Base-by-base conservation (phyloP, 202 grass and related monocot species). In the Bolboschoenoplectus hybrid region DNA sequence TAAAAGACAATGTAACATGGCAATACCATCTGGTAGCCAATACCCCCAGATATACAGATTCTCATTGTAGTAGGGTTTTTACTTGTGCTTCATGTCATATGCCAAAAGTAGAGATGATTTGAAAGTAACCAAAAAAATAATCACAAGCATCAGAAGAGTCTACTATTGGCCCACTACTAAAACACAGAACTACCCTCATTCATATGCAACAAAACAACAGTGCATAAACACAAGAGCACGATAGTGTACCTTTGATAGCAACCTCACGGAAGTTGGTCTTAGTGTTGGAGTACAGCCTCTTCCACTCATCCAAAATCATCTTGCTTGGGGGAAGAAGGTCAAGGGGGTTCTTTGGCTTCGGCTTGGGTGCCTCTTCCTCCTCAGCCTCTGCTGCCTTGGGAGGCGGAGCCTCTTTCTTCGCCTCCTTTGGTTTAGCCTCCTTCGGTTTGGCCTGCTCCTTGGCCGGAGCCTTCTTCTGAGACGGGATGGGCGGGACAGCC, bases 241-340 rank as follows among this genome's bases (percentile, higher is more conserved):
- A 51, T 68, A 82, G 11, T 16, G 5, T 87, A 97, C 94, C 92
- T 92, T 97, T 97, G 57, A 97, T 94, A 71, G 94, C 92, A 86
- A 97, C 88, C 86, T 97, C 94, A 1, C 82, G 92, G 85, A 94
- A 97, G 63, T 97, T 97, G 38, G 92, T 97, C 84, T 97, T 97
- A 0, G 92, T 97, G 82, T 97, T 97, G 2, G 94, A 97, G 76
- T 97, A 94, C 9, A 97, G 14, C 67, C 91, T 91, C 89, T 97
- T 97, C 94, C 94, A 97, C 53, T 97, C 95, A 83, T 97, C 95
- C 34, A 97, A 89, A 74, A 97, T 75, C 94, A 97, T 97, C 85
- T 89, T 94, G 68, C 94, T 97, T 11, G 95, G 92, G 50, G 95
- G 92, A 44, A 97, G 89, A 89, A 91, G 82, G 85, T 97, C 95